A percentile compares a stretch with the other conserved stretches of the same genome.
Evolutionary conservation across 108 stramenopile species (phyloP).

Genomic region (Schizochytrium sp.): DNA sequence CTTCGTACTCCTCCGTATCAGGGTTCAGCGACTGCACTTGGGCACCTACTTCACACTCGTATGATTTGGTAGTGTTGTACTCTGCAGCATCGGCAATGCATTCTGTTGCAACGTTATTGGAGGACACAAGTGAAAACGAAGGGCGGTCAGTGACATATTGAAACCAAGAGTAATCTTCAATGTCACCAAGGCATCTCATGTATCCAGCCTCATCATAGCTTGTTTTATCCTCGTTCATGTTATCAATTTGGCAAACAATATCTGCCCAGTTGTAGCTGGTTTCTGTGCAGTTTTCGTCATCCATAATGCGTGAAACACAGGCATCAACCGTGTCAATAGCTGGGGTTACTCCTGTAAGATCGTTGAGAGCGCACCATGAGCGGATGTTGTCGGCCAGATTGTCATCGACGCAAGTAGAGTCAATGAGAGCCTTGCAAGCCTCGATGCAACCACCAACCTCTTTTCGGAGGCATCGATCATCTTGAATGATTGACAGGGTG

Average conservation of each 20-base stretch:
- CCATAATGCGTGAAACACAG: not conserved
- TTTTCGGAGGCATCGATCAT: not conserved
- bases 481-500: no score
- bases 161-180: not conserved
- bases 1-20: not conserved
- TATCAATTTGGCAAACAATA: slow-evolving; percentile 25
- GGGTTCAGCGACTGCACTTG: slow-evolving; percentile 1
- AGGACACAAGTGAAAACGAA: not conserved
- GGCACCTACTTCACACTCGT: slow-evolving; percentile 5
- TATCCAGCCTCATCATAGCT: slow-evolving; percentile 27
- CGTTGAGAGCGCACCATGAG: not conserved
- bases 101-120: not conserved
- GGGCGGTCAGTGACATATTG: not conserved
- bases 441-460: not conserved
- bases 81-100: not conserved
- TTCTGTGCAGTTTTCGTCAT: not conserved
- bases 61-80: not conserved
- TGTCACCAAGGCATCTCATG: not conserved
- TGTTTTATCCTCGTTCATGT: not conserved
- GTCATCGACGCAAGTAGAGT: not conserved
- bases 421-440: slow-evolving; percentile 51
- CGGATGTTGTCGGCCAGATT: not conserved
- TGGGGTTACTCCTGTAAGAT: not conserved
- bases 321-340: not conserved
- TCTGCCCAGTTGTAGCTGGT: slow-evolving; percentile 32